phyloP scores from a whole-genome alignment of 768 basidiomycete genomes.

The Leccinum disarticulatum region DNA sequence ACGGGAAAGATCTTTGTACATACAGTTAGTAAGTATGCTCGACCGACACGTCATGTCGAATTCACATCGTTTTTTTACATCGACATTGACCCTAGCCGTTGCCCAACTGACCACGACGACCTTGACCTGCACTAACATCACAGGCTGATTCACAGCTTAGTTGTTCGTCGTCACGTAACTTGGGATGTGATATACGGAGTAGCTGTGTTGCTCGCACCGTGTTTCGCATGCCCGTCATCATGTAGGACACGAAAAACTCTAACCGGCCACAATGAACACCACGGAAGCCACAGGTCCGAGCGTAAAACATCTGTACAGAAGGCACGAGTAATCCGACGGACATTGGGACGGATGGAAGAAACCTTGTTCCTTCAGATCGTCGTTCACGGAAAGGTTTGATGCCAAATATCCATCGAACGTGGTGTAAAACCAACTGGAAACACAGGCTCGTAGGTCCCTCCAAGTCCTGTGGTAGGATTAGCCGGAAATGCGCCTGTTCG shows the following conservation, averaged over 20 bases:
- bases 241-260: neutral
- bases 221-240: neutral
- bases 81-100: too few relatives aligned
- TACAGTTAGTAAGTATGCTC: neutral
- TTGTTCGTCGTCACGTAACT: too few relatives aligned
- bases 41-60: neutral
- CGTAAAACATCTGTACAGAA: neutral
- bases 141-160: too few relatives aligned
- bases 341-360: slow-evolving; percentile 13
- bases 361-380: slow-evolving; percentile 34
- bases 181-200: too few relatives aligned
- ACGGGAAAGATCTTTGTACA: neutral
- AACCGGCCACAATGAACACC: slow-evolving; percentile 15
- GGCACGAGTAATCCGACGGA: slow-evolving; percentile 6
- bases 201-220: too few relatives aligned
- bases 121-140: too few relatives aligned
- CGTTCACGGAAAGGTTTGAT: slow-evolving; percentile 24
- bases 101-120: too few relatives aligned
- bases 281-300: slow-evolving; percentile 29
- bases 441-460: slow-evolving; percentile 50
- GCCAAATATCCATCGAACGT: slow-evolving; percentile 36
- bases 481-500: slow-evolving; percentile 58
- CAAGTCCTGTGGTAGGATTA: slow-evolving; percentile 47
- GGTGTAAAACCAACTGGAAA: slow-evolving; percentile 48
- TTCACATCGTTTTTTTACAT: neutral